These are phyloP conservation scores for Pisolithus marmoratus DNA, from an alignment of 768 basidiomycete genomes.

Conservation along the genomic window DNA sequence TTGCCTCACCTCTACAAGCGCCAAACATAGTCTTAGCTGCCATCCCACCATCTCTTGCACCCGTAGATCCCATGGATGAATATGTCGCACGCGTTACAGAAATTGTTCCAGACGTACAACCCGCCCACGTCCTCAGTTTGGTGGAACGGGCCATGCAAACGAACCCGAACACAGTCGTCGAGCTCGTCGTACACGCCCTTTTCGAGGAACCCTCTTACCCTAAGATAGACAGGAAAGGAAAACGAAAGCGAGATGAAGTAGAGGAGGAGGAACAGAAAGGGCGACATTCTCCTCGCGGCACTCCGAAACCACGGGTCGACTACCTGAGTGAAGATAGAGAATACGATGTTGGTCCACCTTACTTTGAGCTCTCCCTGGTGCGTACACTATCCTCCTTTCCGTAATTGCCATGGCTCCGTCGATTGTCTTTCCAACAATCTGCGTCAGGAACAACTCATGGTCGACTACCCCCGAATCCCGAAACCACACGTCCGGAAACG, in stretches of 20 bases:
- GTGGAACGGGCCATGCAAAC: conserved; percentile 38
- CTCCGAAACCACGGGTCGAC: conserved; percentile 45
- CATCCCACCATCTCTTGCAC: conserved; percentile 3
- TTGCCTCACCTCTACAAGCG: background rate
- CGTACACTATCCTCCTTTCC: conserved; percentile 2
- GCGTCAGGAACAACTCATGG: conserved; percentile 45
- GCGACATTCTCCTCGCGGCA: conserved; percentile 22
- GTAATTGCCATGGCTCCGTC: too few species aligned
- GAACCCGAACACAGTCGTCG: conserved; percentile 35
- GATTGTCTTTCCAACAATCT: too few species aligned
- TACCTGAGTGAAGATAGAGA: conserved; percentile 45
- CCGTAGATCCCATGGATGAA: conserved; percentile 19
- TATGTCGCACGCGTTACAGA: conserved; percentile 52
- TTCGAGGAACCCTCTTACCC: conserved; percentile 63
- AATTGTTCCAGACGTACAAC: conserved; percentile 65
- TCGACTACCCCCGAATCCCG: conserved; percentile 55
- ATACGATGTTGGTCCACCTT: conserved; percentile 37
- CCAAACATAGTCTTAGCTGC: background rate
- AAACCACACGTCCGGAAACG: conserved; percentile 46
- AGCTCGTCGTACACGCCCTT: conserved; percentile 52
- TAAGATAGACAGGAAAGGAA: conserved; percentile 42
- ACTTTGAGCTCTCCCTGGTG: conserved; percentile 51
- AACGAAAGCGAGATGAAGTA: conserved; percentile 34
- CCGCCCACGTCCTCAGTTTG: conserved; percentile 46
- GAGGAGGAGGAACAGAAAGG: conserved; percentile 16